A percentile compares a stretch with the other conserved stretches of the same genome.
Evolutionary conservation across 805 yeast species (phyloP).

Genomic region (Scheffersomyces ergatensis): DNA sequence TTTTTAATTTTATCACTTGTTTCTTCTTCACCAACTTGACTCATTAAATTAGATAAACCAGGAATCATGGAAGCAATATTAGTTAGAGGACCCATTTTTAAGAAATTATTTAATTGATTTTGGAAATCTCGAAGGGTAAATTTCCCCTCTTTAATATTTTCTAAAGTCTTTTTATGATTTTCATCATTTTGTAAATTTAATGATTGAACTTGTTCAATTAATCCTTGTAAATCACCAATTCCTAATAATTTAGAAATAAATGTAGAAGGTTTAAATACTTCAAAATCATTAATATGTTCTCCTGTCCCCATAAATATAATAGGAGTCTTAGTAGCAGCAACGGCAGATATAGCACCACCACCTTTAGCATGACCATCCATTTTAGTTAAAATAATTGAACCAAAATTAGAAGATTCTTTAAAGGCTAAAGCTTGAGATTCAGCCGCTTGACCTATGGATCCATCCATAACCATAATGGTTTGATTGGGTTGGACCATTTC

Average conservation of each 20-base stretch:
- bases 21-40: conserved; percentile 89
- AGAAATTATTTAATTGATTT: conserved; percentile 89
- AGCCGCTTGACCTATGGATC: conserved; percentile 98
- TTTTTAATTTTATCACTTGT: conserved; percentile 78
- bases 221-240: conserved; percentile 91
- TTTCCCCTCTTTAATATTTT: conserved; percentile 91
- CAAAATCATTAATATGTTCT: conserved; percentile 92
- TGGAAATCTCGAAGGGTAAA: conserved; percentile 90
- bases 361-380: conserved; percentile 99
- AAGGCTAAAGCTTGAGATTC: conserved; percentile 92
- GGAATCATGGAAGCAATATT: conserved; percentile 96
- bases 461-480: conserved; percentile 96
- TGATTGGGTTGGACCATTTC: conserved; percentile 89
- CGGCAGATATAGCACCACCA: conserved; percentile 99
- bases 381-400: conserved; percentile 91
- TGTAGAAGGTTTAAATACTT: conserved; percentile 83
- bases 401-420: conserved; percentile 89
- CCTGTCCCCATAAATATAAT: conserved; percentile 97
- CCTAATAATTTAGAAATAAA: conserved; percentile 92
- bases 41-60: conserved; percentile 79
- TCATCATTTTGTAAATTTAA: conserved; percentile 61
- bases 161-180: conserved; percentile 86
- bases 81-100: conserved; percentile 95
- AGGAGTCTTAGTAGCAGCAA: conserved; percentile 95
- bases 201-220: conserved; percentile 90